Evolutionary conservation across 139 green algal genomes (phyloP).

Genomic region (Trebouxia sp.): DNA sequence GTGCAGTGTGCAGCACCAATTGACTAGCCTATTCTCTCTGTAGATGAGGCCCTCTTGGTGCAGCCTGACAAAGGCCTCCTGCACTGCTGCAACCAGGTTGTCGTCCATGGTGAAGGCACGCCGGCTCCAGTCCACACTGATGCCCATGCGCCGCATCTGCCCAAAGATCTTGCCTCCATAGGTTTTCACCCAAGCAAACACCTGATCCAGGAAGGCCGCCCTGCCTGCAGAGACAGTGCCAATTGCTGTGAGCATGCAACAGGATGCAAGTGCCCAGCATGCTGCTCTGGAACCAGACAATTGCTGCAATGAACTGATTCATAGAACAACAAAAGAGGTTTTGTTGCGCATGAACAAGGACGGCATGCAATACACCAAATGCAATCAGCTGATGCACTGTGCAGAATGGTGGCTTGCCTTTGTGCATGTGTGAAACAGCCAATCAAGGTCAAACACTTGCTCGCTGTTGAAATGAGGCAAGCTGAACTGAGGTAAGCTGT

Average conservation of each 20-base stretch:
- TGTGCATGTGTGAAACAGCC: too few species aligned
- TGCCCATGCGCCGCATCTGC: conserved; percentile 91
- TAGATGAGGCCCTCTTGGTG: conserved; percentile 88
- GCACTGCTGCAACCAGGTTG: conserved; percentile 65
- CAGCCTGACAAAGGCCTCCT: conserved; percentile 79
- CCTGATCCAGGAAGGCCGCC: conserved; percentile 88
- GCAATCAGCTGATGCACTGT: too few species aligned
- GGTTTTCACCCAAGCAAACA: conserved; percentile 87
- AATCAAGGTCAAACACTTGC: too few species aligned
- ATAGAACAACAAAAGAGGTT: too few species aligned
- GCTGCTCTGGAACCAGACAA: background rate
- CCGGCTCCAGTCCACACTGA: conserved; percentile 89
- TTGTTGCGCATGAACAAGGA: too few species aligned
- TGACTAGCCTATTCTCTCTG: conserved; percentile 97
- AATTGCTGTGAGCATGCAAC: background rate
- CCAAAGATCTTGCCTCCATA: conserved; percentile 87
- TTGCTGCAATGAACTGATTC: too few species aligned
- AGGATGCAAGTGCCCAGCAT: background rate
- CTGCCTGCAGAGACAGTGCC: conserved; percentile 63
- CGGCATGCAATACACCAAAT: too few species aligned
- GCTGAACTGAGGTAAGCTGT: too few species aligned
- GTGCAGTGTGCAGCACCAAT: conserved; percentile 93
- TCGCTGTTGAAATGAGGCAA: too few species aligned
- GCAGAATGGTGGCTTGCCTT: too few species aligned
- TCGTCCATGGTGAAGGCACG: conserved; percentile 96